These are phyloP conservation scores for Paramecium sexaurelia DNA, from an alignment of 73 alveolate species.

Conservation along the genomic window DNA sequence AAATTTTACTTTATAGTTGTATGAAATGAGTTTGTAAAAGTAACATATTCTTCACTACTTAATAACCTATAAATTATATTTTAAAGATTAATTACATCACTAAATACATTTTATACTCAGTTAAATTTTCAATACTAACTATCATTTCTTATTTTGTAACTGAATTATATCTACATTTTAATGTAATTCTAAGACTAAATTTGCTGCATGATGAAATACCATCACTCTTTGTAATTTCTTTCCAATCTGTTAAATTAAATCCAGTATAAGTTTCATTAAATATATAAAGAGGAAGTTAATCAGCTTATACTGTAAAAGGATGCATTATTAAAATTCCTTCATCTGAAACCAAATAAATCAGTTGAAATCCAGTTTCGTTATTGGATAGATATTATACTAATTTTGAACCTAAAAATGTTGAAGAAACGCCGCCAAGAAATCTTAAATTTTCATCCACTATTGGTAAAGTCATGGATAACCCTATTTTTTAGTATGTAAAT, in stretches of 20 bases:
- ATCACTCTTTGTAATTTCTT: neutral
- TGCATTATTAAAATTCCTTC: neutral
- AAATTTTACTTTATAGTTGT: neutral
- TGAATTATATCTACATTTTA: constrained; percentile 11
- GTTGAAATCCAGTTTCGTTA: neutral
- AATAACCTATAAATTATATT: neutral
- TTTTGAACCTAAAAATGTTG: neutral
- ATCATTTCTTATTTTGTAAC: neutral
- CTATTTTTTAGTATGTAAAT: neutral
- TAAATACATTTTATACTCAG: neutral
- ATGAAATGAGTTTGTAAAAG: neutral
- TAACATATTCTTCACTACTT: neutral
- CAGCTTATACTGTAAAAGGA: neutral
- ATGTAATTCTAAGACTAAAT: neutral
- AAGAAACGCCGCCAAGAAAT: neutral
- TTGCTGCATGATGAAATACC: neutral
- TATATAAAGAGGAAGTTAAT: neutral
- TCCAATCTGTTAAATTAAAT: neutral
- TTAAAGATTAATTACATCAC: neutral
- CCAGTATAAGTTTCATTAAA: neutral
- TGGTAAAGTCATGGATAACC: neutral
- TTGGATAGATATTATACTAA: neutral
- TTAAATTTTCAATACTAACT: neutral
- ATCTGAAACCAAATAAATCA: neutral
- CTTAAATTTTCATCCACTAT: neutral